Percentiles rank a stretch among this genome's conserved stretches.
These are phyloP conservation scores for Epichloe gansuensis DNA, from an alignment of 2,329 filamentous ascomycete genomes.

Conservation along the genomic window DNA sequence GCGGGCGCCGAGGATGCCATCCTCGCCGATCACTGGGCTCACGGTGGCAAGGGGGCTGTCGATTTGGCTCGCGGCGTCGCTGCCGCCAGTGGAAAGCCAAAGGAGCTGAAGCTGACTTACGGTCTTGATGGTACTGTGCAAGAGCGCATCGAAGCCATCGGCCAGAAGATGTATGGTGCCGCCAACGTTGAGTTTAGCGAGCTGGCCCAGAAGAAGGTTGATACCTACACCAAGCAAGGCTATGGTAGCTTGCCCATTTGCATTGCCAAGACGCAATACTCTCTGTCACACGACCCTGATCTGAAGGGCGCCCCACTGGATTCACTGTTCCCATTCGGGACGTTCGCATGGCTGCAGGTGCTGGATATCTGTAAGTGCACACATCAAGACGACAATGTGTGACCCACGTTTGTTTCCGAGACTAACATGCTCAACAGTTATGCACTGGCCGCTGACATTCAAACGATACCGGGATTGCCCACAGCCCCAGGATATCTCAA, in stretches of 20 bases:
- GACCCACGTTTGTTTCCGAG: neutral
- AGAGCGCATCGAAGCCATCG: constrained; percentile 83
- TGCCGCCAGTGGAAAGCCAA: constrained; percentile 68
- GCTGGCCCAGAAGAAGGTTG: constrained; percentile 89
- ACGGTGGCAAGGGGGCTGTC: constrained; percentile 81
- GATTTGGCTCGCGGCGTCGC: constrained; percentile 83
- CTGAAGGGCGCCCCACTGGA: constrained; percentile 87
- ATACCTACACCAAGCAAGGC: constrained; percentile 85
- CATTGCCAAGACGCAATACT: constrained; percentile 97
- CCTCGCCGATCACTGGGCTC: constrained; percentile 90
- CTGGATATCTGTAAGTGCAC: constrained; percentile 69
- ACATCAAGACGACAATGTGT: neutral
- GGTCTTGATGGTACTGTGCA: constrained; percentile 66
- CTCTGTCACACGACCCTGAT: constrained; percentile 80
- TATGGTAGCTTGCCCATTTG: constrained; percentile 91
- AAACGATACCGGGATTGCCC: constrained; percentile 91
- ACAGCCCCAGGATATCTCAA: constrained; percentile 94
- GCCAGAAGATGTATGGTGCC: constrained; percentile 89
- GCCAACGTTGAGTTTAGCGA: constrained; percentile 84
- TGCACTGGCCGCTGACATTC: constrained; percentile 90
- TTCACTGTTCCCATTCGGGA: constrained; percentile 93
- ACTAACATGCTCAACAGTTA: constrained; percentile 47
- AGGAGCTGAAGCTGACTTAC: constrained; percentile 83
- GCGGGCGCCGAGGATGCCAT: constrained; percentile 92
- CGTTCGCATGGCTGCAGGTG: constrained; percentile 85